phyloP scores from a whole-genome alignment of 106 monocot genomes.

The Cymbidium sinense region DNA sequence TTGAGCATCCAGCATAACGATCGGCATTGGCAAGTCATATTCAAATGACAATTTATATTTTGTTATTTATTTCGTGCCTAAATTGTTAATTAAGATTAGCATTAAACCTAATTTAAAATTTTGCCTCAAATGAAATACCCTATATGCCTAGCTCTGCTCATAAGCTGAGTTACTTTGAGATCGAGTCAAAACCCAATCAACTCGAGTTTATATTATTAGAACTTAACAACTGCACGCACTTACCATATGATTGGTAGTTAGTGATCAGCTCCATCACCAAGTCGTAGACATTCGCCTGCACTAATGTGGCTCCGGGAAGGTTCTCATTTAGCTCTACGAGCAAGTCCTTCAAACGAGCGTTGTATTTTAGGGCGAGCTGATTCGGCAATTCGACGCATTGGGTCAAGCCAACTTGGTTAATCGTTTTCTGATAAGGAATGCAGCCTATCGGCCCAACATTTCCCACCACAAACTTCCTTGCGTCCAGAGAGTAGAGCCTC shows the following conservation, averaged over 20 bases:
- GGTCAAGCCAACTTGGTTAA: conserved; percentile 29
- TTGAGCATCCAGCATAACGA: no score
- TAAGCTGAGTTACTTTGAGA: no score
- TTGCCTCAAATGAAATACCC: no score
- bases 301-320: conserved; percentile 64
- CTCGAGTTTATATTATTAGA: background rate
- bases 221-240: background rate
- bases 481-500: conserved; percentile 70
- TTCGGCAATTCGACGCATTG: conserved; percentile 70
- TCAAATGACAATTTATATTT: no score
- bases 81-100: no score
- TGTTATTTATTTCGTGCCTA: no score
- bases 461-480: conserved; percentile 70
- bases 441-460: conserved; percentile 86
- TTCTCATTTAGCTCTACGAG: conserved; percentile 50
- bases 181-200: no score
- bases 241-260: conserved; percentile 57
- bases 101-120: no score
- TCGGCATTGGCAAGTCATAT: no score
- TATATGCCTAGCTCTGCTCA: no score
- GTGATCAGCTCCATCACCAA: conserved; percentile 63
- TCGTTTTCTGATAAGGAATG: conserved; percentile 91
- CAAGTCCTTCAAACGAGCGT: conserved; percentile 43
- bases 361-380: conserved; percentile 57
- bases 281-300: conserved; percentile 83